Evolutionary conservation across 805 yeast genomes (phyloP).

Genomic region (Starmerella scarabaei): DNA sequence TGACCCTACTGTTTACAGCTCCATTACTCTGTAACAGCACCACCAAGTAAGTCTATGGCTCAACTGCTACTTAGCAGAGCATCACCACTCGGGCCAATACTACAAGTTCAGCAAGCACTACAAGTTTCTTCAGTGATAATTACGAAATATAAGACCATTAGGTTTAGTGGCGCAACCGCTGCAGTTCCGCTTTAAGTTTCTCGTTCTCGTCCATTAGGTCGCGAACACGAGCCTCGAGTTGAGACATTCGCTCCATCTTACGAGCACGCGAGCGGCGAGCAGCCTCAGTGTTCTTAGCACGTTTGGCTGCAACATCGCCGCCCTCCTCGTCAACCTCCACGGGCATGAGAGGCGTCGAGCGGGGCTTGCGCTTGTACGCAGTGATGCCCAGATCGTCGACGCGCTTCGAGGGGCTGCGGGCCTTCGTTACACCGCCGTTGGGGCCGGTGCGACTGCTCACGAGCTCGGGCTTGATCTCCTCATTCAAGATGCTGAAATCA

Average conservation of each 20-base stretch:
- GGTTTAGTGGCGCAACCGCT: too few species aligned
- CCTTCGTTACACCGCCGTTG: conserved; percentile 6
- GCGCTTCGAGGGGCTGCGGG: conserved; percentile 1
- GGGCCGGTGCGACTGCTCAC: not conserved
- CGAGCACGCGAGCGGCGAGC: conserved; percentile 92
- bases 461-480: not conserved
- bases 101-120: too few species aligned
- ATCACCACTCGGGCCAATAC: too few species aligned
- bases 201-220: conserved; percentile 46
- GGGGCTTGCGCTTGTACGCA: conserved; percentile 64
- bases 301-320: conserved; percentile 38
- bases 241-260: conserved; percentile 81
- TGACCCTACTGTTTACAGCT: too few species aligned
- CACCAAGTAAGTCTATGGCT: too few species aligned
- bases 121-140: too few species aligned
- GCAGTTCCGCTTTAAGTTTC: conserved; percentile 49
- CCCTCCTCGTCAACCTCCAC: conserved; percentile 38
- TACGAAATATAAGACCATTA: too few species aligned
- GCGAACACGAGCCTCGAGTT: conserved; percentile 71
- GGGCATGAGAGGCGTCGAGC: conserved; percentile 59
- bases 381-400: conserved; percentile 63
- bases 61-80: too few species aligned
- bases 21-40: too few species aligned
- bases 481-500: conserved; percentile 7
- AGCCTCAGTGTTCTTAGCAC: conserved; percentile 92